Percentiles rank a stretch among this genome's conserved stretches.
Conservation (phyloP, 2,329 filamentous ascomycete species). For the Hypoxylon sp. region DNA sequence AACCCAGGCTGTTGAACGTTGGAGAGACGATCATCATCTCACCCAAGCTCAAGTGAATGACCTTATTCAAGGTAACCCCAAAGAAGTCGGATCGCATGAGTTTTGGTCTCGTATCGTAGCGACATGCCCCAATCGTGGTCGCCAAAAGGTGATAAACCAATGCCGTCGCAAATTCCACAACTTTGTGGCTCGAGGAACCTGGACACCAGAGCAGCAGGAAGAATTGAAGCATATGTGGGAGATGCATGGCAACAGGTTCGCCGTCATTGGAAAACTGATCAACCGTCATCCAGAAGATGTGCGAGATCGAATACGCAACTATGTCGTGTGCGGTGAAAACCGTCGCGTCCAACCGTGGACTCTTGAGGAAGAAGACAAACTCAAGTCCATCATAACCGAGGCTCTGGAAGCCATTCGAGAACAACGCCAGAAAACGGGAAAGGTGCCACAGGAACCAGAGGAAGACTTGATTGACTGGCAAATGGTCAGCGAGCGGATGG, state of each 20-base stretch:
- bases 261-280: slow-evolving; percentile 71
- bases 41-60: slow-evolving; percentile 64
- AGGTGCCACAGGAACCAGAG: slow-evolving; percentile 55
- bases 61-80: slow-evolving; percentile 56
- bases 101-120: slow-evolving; percentile 67
- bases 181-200: slow-evolving; percentile 71
- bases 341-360: slow-evolving; percentile 71
- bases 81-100: slow-evolving; percentile 52
- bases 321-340: slow-evolving; percentile 70
- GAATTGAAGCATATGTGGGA: slow-evolving; percentile 64
- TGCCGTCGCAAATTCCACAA: slow-evolving; percentile 77
- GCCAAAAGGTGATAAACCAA: slow-evolving; percentile 68
- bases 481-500: slow-evolving; percentile 74
- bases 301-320: slow-evolving; percentile 79
- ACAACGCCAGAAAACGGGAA: slow-evolving; percentile 53
- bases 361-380: slow-evolving; percentile 69
- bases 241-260: slow-evolving; percentile 71
- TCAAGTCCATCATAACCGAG: slow-evolving; percentile 68
- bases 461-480: slow-evolving; percentile 76
- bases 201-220: slow-evolving; percentile 72
- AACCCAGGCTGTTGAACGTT: slow-evolving; percentile 60
- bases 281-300: slow-evolving; percentile 76
- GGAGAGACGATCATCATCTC: slow-evolving; percentile 60
- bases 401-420: slow-evolving; percentile 65
- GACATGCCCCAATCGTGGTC: slow-evolving; percentile 65